These are phyloP conservation scores for Phytophthora ohioensis DNA, from an alignment of 352 stramenopile species.

Conservation along the genomic window DNA sequence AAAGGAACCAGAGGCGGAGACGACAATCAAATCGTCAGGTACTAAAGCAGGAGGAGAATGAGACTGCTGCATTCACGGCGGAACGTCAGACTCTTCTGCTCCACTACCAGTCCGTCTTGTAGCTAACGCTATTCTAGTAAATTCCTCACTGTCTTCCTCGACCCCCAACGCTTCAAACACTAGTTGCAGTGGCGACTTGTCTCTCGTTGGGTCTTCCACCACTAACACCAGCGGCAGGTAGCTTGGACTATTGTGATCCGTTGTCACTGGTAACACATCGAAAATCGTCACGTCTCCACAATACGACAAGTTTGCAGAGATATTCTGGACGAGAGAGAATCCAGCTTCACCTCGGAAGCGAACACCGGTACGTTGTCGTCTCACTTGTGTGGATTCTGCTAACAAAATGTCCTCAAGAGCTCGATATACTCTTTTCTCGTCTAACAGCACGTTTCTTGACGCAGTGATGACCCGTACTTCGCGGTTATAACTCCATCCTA, in stretches of 20 bases:
- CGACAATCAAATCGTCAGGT: too few species aligned
- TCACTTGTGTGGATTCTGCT: not conserved
- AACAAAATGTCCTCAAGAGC: slow-evolving; percentile 20
- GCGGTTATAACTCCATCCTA: slow-evolving; percentile 10
- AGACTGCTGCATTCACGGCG: slow-evolving; percentile 8
- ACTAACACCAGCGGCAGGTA: slow-evolving; percentile 24
- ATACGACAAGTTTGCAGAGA: slow-evolving; percentile 10
- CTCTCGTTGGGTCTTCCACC: slow-evolving; percentile 3
- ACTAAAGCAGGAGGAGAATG: not conserved
- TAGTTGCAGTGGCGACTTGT: slow-evolving; percentile 10
- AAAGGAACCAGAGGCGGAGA: not conserved
- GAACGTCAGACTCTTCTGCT: not conserved
- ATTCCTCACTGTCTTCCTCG: slow-evolving; percentile 14
- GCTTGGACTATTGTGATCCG: not conserved
- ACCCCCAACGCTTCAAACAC: slow-evolving; percentile 29
- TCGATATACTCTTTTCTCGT: slow-evolving; percentile 15
- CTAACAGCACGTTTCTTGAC: not conserved
- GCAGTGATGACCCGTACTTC: slow-evolving; percentile 25
- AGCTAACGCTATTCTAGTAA: slow-evolving; percentile 10
- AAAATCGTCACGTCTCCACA: slow-evolving; percentile 26
- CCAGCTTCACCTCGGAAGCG: slow-evolving; percentile 12
- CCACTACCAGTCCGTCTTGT: slow-evolving; percentile 3
- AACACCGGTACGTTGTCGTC: slow-evolving; percentile 20
- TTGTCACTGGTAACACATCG: slow-evolving; percentile 14
- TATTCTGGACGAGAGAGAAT: slow-evolving; percentile 25